Conservation (phyloP, 371 early-diverging fungal species). For the Mortierella sp. region DNA sequence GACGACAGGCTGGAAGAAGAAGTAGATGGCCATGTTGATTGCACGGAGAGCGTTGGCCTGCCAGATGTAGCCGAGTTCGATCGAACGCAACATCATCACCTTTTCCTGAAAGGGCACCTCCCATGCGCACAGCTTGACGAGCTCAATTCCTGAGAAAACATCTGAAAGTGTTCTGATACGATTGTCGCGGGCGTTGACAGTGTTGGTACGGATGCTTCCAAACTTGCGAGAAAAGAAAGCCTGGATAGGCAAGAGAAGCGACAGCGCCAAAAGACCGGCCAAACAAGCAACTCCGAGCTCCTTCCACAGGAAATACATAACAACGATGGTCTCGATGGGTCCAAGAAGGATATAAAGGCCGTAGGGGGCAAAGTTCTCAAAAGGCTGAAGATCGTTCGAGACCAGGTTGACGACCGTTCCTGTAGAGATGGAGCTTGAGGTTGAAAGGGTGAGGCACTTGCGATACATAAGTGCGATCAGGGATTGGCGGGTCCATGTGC, state of each 20-base stretch:
- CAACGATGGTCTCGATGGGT: constrained; percentile 39
- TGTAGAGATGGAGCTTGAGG: constrained; percentile 37
- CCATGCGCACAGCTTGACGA: constrained; percentile 63
- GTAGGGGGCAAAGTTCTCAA: constrained; percentile 35
- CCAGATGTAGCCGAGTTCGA: constrained; percentile 29
- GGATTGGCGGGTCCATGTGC: constrained; percentile 34
- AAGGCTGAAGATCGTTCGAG: constrained; percentile 50
- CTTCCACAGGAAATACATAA: constrained; percentile 68
- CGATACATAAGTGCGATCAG: constrained; percentile 47
- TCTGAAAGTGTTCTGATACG: constrained; percentile 72
- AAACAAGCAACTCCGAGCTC: constrained; percentile 69
- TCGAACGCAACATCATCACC: constrained; percentile 23
- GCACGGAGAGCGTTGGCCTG: constrained; percentile 32
- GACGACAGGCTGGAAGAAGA: constrained; percentile 61
- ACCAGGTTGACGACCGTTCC: constrained; percentile 49
- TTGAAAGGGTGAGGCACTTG: constrained; percentile 42
- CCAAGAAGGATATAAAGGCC: constrained; percentile 20
- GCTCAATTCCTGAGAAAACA: constrained; percentile 58
- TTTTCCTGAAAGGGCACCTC: constrained; percentile 58
- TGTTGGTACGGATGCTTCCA: constrained; percentile 58
- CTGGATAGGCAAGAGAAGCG: constrained; percentile 44
- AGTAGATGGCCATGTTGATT: constrained; percentile 32
- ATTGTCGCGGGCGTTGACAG: constrained; percentile 68
- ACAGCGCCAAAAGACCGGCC: constrained; percentile 71
- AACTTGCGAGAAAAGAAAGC: constrained; percentile 30